Conservation (phyloP, 2,329 filamentous ascomycete species). For the Fusarium nelsonii region DNA sequence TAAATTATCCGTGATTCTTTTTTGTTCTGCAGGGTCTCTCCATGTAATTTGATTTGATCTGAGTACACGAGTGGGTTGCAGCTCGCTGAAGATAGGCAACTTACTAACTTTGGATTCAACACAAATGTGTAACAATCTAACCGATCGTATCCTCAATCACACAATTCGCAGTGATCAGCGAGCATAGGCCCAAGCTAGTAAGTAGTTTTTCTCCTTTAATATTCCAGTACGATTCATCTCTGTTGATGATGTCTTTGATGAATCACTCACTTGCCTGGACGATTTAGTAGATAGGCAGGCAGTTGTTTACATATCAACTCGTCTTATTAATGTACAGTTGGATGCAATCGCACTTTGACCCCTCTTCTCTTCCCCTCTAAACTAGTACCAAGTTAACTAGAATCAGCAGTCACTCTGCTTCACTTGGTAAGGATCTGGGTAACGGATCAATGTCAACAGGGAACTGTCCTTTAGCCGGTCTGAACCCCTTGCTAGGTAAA, state of each 20-base stretch:
- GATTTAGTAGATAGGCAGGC: no score
- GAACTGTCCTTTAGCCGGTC: conserved; percentile 34
- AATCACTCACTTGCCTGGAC: conserved; percentile 13
- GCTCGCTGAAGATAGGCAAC: conserved; percentile 9
- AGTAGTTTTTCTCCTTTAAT: neutral
- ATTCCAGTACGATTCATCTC: neutral
- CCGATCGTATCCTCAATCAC: conserved; percentile 1
- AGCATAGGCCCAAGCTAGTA: neutral
- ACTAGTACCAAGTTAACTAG: neutral
- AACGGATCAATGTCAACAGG: conserved; percentile 20
- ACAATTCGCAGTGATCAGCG: conserved; percentile 11
- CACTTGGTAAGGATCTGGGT: conserved; percentile 18
- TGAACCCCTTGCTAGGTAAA: conserved; percentile 31
- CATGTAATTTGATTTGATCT: conserved; percentile 11
- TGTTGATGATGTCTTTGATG: neutral
- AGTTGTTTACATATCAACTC: neutral
- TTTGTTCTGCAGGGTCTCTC: conserved; percentile 21
- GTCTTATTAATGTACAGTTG: neutral
- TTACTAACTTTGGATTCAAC: neutral
- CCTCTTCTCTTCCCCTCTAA: neutral
- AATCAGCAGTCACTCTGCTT: conserved; percentile 1
- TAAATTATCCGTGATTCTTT: neutral
- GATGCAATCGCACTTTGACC: neutral
- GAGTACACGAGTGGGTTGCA: conserved; percentile 1
- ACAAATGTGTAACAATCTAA: neutral